Evolutionary conservation across 2,329 filamentous ascomycete species (phyloP).

Genomic region (Aspergillus fumigatus): DNA sequence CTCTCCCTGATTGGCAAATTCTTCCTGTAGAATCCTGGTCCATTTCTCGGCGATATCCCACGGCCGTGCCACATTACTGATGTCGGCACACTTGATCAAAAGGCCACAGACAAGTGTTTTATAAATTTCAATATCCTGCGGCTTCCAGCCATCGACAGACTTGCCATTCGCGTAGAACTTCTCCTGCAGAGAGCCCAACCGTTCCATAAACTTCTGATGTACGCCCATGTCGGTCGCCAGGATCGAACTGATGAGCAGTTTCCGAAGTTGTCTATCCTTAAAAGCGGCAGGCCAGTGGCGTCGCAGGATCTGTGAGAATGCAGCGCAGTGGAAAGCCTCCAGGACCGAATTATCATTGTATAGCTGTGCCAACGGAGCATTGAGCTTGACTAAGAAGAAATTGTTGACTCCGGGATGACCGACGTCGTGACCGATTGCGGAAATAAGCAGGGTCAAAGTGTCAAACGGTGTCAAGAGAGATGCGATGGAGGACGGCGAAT

Average conservation of each 20-base stretch:
- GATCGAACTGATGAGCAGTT: constrained; percentile 95
- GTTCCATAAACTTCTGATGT: constrained; percentile 95
- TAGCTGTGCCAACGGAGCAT: constrained; percentile 86
- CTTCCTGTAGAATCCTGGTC: constrained; percentile 91
- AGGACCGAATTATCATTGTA: constrained; percentile 97
- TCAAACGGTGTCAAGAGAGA: constrained; percentile 79
- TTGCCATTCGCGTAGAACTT: constrained; percentile 65
- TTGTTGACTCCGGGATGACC: constrained; percentile 98
- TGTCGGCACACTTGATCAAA: constrained; percentile 96
- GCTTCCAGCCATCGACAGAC: constrained; percentile 67
- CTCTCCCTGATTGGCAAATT: constrained; percentile 85
- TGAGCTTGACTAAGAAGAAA: constrained; percentile 85
- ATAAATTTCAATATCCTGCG: constrained; percentile 69
- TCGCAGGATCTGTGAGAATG: constrained; percentile 91
- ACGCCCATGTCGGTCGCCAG: constrained; percentile 95
- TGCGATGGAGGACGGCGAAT: constrained; percentile 60
- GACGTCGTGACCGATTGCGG: constrained; percentile 96
- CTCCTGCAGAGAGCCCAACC: constrained; percentile 73
- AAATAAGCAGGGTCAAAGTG: constrained; percentile 80
- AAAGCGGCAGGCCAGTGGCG: constrained; percentile 86
- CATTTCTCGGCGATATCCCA: constrained; percentile 79
- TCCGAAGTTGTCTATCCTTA: constrained; percentile 72
- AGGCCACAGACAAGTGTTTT: constrained; percentile 81
- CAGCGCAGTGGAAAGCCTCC: constrained; percentile 95
- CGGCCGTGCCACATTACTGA: constrained; percentile 90